Base-by-base conservation (phyloP, 2,329 filamentous ascomycete species). In the Aaosphaeria pasadenensis region DNA sequence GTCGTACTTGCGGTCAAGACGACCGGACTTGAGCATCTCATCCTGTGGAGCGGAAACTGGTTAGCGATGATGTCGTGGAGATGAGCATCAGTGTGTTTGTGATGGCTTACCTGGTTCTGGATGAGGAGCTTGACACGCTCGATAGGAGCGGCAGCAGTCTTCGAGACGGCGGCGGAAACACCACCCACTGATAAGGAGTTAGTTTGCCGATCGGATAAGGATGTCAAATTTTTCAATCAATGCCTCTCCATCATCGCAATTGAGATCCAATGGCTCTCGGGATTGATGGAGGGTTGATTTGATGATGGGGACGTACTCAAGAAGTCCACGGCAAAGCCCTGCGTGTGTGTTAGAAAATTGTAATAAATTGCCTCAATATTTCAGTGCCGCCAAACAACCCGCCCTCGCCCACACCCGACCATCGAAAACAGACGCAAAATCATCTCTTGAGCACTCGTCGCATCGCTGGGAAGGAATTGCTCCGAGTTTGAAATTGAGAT, bases 51-150 rank as follows among this genome's bases (percentile, higher is more conserved):
- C 24, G 32, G 45, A 42, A 36, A 5, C 7, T 35, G 44, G 52
- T 70, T 46, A 70, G 62, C 48, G 11, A 24, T 35, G 13, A 33
- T n/a, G 41, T 30, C 31, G 45, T 24, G 30, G 1, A n/a, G n/a
- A 5, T 52, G 31, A 30, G 43, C n/a, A n/a, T 30, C 51, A 48
- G 7, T 36, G 7, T 36, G 33, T 9, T n/a, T 9, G 33, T 36
- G 33, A 36, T 47, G 47, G 82, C 90, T 64, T 85, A 96, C 91
- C 88, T 99, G 94, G 84, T 99, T 99, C 86, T 99, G 94, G 83
- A 99, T 95, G 74, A 99, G 89, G 75, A 99, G 94, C 91, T 99
- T 99, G 82, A 99, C 88, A 91, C 94, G 94, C 91, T 99, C 94
- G 71, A 99, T 99, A 80, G 94, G 94, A 81, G 94, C 94, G 75